Evolutionary conservation across 805 yeast genomes (phyloP).

Genomic region (Naumovozyma dairenensis): DNA sequence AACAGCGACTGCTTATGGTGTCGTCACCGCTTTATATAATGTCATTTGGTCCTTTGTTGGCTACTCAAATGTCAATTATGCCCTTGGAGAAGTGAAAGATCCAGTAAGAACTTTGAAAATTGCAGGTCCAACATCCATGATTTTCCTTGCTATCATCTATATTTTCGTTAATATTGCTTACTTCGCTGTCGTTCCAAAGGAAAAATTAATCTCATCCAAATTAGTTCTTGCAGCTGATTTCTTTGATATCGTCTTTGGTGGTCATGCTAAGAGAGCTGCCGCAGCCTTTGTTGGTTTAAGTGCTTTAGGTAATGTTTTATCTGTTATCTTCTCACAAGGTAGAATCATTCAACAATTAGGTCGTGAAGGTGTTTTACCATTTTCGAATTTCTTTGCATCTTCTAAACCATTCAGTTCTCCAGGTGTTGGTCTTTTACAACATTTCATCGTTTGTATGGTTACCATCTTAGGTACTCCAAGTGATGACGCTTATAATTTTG

Average conservation of each 20-base stretch:
- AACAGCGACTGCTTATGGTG: conserved; percentile 53
- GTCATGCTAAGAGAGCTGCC: conserved; percentile 58
- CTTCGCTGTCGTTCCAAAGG: conserved; percentile 70
- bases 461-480: conserved; percentile 76
- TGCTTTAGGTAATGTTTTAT: conserved; percentile 72
- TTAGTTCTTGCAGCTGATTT: conserved; percentile 67
- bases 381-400: conserved; percentile 59
- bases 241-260: conserved; percentile 63
- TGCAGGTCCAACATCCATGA: conserved; percentile 69
- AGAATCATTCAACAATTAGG: conserved; percentile 73
- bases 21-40: conserved; percentile 67
- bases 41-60: conserved; percentile 83
- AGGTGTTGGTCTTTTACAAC: conserved; percentile 60
- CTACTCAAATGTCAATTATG: conserved; percentile 75
- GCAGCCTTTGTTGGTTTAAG: conserved; percentile 73
- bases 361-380: conserved; percentile 73
- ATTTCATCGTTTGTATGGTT: conserved; percentile 64
- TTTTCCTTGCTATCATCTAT: conserved; percentile 52
- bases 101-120: conserved; percentile 58
- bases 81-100: conserved; percentile 67
- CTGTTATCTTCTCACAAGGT: conserved; percentile 76
- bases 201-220: conserved; percentile 49
- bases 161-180: conserved; percentile 72
- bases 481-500: conserved; percentile 79
- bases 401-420: conserved; percentile 69